phyloP scores from a whole-genome alignment of 345 rosid genomes.

The Litchi chinensis region DNA sequence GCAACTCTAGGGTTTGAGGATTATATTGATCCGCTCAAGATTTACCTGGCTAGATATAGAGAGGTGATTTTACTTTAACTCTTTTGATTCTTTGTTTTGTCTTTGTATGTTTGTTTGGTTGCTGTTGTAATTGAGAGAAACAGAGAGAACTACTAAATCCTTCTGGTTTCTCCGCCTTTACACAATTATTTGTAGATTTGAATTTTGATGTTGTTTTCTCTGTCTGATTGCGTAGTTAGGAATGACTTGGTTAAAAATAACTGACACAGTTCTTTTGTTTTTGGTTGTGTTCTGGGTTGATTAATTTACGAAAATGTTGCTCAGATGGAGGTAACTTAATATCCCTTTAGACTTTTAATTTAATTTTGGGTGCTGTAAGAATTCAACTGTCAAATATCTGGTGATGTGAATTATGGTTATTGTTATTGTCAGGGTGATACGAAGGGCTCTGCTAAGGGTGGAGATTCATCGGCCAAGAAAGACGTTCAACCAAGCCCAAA shows the following conservation, averaged over 20 bases:
- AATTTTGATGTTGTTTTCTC: background rate
- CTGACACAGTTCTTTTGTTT: conserved; percentile 15
- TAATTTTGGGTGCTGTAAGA: background rate
- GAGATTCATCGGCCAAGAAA: conserved; percentile 62
- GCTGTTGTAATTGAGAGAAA: no score
- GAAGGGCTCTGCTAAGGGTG: conserved; percentile 72
- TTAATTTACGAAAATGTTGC: conserved; percentile 29
- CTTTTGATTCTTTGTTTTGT: background rate
- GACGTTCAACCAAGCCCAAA: conserved; percentile 54
- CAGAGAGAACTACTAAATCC: background rate
- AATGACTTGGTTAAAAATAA: background rate
- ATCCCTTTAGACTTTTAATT: conserved; percentile 8
- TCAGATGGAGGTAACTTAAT: conserved; percentile 79
- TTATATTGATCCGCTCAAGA: conserved; percentile 86
- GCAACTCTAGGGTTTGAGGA: conserved; percentile 97
- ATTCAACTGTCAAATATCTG: background rate
- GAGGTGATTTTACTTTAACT: conserved; percentile 45
- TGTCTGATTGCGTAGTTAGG: background rate
- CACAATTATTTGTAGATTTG: background rate
- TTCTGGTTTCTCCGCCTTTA: background rate
- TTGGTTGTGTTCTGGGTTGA: background rate
- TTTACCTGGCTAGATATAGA: conserved; percentile 75
- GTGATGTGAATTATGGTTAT: conserved; percentile 18
- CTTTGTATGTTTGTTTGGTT: background rate
- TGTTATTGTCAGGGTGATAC: conserved; percentile 68